Evolutionary conservation across 345 rosid species (phyloP).

Genomic region (Euphorbia lathyris): DNA sequence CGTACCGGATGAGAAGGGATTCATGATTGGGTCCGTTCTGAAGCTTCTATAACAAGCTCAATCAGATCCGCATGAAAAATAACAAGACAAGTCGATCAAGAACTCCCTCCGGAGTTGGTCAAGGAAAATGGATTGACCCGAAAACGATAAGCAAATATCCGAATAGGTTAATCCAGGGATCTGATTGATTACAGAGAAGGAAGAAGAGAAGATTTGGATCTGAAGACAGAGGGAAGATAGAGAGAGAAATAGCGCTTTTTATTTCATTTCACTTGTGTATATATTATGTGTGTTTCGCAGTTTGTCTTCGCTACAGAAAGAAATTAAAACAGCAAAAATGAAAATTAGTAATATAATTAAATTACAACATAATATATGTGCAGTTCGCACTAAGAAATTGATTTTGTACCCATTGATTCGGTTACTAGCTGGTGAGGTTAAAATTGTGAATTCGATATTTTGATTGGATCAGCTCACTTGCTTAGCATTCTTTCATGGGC

Average conservation of each 20-base stretch:
- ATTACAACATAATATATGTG: not conserved
- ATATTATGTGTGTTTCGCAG: constrained; percentile 1
- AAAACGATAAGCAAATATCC: constrained; percentile 5
- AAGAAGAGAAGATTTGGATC: constrained; percentile 51
- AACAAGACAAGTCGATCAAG: constrained; percentile 12
- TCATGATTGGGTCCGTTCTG: constrained; percentile 69
- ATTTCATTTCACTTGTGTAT: constrained; percentile 14
- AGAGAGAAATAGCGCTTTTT: not conserved
- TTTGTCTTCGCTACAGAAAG: constrained; percentile 1
- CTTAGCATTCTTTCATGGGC: not conserved
- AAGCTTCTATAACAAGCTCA: constrained; percentile 19
- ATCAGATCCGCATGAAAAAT: constrained; percentile 36
- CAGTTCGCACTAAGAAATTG: not conserved
- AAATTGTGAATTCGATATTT: not conserved
- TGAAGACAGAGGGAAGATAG: constrained; percentile 15
- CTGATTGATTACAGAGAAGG: constrained; percentile 15
- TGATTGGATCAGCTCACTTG: not conserved
- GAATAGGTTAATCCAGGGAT: constrained; percentile 31
- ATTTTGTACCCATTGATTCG: not conserved
- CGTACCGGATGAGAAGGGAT: constrained; percentile 95
- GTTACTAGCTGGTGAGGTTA: not conserved
- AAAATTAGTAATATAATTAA: not conserved
- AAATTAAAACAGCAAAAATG: constrained; percentile 3
- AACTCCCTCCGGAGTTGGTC: constrained; percentile 1
- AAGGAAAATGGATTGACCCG: constrained; percentile 3